Evolutionary conservation across 306 rosid species (phyloP), one percentile per base, ranked within the genome.

Genomic region (Gleditsia sinensis): DNA sequence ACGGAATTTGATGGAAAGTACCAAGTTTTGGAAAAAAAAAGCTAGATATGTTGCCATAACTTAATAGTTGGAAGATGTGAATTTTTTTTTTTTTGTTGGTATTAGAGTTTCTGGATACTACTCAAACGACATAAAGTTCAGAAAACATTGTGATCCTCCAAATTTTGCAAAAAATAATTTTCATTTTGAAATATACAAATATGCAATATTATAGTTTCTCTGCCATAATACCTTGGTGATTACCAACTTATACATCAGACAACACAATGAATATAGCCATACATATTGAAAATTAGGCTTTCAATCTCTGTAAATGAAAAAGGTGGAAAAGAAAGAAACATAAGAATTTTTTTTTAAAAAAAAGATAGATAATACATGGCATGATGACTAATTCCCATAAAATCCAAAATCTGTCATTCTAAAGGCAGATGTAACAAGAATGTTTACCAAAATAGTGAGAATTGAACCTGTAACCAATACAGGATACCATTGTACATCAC

Each of bases 401-500:
- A 69, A 21, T 49, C 53, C 63, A 30, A 58, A 19, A 59, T 58
- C 13, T 45, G 13, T 57, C 20, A 42, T 11, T 34, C 20, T 46
- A 28, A 54, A 50, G 62, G 74, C 58, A 64, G 67, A 34, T 28
- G 72, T 32, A 62, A 62, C 12, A 56, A 76, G 56, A 76, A 54
- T 13, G 65, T 85, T 84, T 86, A 94, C 99, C 96, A 94, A 79
- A 73, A 80, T 7, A 51, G 96, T 78, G 61, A 94, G 92, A 63
- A 82, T n/a, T 33, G 72, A 19, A 60, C 85, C 92, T 27, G 78
- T 84, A 57, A 79, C 20, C 67, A 94, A 77, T 73, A 88, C 94
- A 61, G 82, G 85, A 78, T 13, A 80, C 94, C 96, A 85, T 33
- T 39, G 10, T 39, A 6, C 33, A 23, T 27, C 10, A 45, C 56